These are phyloP conservation scores for Gymnopus androsaceus DNA, from an alignment of 1,284 basidiomycete genomes.

Conservation along the genomic window DNA sequence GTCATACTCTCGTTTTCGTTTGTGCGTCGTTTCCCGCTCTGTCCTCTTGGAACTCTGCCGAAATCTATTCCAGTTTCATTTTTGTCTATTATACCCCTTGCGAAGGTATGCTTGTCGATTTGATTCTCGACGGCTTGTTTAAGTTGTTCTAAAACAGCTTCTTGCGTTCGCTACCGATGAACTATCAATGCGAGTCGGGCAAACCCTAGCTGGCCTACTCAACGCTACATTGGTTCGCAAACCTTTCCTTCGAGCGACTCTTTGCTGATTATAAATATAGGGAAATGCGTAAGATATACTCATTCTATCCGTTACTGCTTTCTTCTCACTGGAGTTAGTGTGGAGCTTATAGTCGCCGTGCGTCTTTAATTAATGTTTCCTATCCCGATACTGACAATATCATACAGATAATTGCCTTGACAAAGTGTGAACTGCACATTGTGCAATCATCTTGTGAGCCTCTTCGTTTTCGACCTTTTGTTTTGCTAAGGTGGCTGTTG, in stretches of 20 bases:
- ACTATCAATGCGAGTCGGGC: constrained; percentile 78
- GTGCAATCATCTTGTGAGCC: constrained; percentile 80
- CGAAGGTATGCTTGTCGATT: constrained; percentile 50
- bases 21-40: constrained; percentile 47
- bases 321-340: constrained; percentile 41
- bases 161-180: constrained; percentile 90
- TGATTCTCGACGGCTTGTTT: neutral
- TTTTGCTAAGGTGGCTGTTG: constrained; percentile 19
- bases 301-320: neutral
- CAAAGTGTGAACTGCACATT: constrained; percentile 78
- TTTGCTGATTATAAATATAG: constrained; percentile 36
- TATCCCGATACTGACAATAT: constrained; percentile 16
- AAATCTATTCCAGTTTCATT: constrained; percentile 56
- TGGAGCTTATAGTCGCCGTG: constrained; percentile 81
- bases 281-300: constrained; percentile 75
- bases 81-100: constrained; percentile 72
- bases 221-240: constrained; percentile 80
- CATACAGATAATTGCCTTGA: constrained; percentile 74
- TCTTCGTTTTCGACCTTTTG: neutral
- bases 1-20: constrained; percentile 70
- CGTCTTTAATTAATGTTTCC: constrained; percentile 25
- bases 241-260: neutral
- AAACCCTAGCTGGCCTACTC: constrained; percentile 82
- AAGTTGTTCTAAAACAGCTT: constrained; percentile 43
- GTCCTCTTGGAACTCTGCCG: constrained; percentile 5